Conservation (phyloP, 106 monocot genomes). For the Alisma plantagoaquatica region DNA sequence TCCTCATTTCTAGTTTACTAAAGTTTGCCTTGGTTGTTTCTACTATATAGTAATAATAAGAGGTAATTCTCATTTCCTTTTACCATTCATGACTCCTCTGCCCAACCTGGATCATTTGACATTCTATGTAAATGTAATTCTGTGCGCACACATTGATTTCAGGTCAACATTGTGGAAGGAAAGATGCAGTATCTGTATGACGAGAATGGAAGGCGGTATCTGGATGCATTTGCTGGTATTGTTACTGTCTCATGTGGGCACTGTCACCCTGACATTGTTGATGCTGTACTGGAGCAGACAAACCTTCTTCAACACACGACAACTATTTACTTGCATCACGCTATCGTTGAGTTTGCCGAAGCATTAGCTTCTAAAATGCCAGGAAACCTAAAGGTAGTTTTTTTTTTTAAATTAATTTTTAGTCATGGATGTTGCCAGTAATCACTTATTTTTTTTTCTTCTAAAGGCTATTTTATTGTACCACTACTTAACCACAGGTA, state of each 20-base stretch:
- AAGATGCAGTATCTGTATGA: slow-evolving; percentile 98
- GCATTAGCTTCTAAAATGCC: slow-evolving; percentile 96
- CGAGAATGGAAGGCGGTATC: slow-evolving; percentile 83
- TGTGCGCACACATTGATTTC: too few relatives aligned
- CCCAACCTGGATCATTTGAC: too few relatives aligned
- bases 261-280: slow-evolving; percentile 85
- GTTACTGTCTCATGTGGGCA: slow-evolving; percentile 97
- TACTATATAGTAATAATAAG: too few relatives aligned
- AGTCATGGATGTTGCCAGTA: too few relatives aligned
- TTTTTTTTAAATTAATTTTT: neutral
- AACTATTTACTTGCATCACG: slow-evolving; percentile 90
- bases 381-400: slow-evolving; percentile 78
- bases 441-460: too few relatives aligned
- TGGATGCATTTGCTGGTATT: slow-evolving; percentile 91
- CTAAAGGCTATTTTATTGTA: neutral
- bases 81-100: too few relatives aligned
- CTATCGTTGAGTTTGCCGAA: slow-evolving; percentile 92
- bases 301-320: slow-evolving; percentile 88
- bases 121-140: too few relatives aligned
- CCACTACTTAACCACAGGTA: too few relatives aligned
- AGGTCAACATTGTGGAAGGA: slow-evolving; percentile 98
- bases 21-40: too few relatives aligned
- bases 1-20: too few relatives aligned
- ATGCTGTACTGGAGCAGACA: slow-evolving; percentile 79
- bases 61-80: too few relatives aligned